A percentile compares a stretch with the other conserved stretches of the same genome.
Conservation (phyloP, 805 yeast species). For the Scheffersomyces stipitis region DNA sequence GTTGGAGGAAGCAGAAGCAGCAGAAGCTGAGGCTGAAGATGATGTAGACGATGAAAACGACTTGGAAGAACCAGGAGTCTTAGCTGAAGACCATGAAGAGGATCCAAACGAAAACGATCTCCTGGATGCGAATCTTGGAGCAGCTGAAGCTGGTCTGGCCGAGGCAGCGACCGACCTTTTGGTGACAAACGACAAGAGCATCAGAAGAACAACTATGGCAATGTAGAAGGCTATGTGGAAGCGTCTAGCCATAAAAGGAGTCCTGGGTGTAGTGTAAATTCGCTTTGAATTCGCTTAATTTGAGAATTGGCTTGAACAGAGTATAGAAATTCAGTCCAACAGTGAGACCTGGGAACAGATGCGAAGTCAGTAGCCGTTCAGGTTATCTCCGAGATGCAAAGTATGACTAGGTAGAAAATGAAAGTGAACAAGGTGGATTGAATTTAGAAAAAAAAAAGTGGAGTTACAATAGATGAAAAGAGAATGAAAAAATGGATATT, state of each 20-base stretch:
- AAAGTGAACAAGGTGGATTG: no score
- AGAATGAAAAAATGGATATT: no score
- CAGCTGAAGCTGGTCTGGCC: constrained; percentile 4
- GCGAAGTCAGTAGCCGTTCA: no score
- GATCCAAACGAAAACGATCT: constrained; percentile 22
- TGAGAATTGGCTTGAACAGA: no score
- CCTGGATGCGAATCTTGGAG: constrained; percentile 8
- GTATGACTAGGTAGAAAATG: no score
- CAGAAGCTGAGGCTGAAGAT: constrained; percentile 19
- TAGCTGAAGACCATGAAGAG: constrained; percentile 13
- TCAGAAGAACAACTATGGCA: constrained; percentile 15
- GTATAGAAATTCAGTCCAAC: no score
- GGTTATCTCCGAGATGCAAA: no score
- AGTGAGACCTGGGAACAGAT: no score
- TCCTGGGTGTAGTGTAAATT: no score
- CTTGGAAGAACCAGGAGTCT: constrained; percentile 11
- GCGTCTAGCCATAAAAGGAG: neutral
- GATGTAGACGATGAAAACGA: constrained; percentile 14
- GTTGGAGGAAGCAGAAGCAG: constrained; percentile 18
- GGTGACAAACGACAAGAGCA: constrained; percentile 17
- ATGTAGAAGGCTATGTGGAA: constrained; percentile 5
- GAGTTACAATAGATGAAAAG: no score
- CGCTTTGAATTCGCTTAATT: no score
- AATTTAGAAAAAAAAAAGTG: no score
- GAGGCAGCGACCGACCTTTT: constrained; percentile 10